Percentiles rank a stretch among this genome's conserved stretches.
These are phyloP conservation scores for Quercus mongolica DNA, from an alignment of 306 rosid species.

Conservation along the genomic window DNA sequence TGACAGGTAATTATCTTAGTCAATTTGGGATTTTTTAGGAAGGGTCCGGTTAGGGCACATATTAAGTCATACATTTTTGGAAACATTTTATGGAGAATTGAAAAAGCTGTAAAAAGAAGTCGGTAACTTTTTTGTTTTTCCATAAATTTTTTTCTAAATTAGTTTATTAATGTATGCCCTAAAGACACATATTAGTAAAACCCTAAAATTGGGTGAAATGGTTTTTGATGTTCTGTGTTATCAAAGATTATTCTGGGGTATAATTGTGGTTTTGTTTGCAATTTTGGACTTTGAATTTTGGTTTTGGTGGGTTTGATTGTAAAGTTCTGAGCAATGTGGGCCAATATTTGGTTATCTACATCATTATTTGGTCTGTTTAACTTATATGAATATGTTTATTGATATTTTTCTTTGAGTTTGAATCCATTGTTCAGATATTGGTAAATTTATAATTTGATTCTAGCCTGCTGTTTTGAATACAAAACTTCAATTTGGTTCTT, in stretches of 20 bases:
- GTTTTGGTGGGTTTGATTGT: not conserved
- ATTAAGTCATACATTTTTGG: no score
- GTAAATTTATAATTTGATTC: not conserved
- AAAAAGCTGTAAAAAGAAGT: no score
- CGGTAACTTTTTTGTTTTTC: no score
- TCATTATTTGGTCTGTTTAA: not conserved
- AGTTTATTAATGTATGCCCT: no score
- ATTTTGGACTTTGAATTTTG: not conserved
- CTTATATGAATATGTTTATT: not conserved
- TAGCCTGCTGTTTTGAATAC: not conserved
- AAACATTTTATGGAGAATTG: no score
- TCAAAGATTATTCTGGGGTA: not conserved
- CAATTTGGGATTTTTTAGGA: not conserved
- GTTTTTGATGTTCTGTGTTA: not conserved
- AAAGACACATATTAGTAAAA: no score
- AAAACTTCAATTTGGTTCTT: not conserved
- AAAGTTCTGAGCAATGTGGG: slow-evolving; percentile 28
- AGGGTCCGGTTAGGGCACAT: accelerated
- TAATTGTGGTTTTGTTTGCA: slow-evolving; percentile 23
- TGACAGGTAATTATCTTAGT: slow-evolving; percentile 73
- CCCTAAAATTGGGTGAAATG: not conserved
- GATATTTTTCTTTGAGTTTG: not conserved
- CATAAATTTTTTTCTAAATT: no score
- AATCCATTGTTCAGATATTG: not conserved
- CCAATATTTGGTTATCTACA: slow-evolving; percentile 21